Evolutionary conservation across 2,329 filamentous ascomycete genomes (phyloP), one percentile per base, ranked within the genome.

Genomic region (Trichothecium roseum): DNA sequence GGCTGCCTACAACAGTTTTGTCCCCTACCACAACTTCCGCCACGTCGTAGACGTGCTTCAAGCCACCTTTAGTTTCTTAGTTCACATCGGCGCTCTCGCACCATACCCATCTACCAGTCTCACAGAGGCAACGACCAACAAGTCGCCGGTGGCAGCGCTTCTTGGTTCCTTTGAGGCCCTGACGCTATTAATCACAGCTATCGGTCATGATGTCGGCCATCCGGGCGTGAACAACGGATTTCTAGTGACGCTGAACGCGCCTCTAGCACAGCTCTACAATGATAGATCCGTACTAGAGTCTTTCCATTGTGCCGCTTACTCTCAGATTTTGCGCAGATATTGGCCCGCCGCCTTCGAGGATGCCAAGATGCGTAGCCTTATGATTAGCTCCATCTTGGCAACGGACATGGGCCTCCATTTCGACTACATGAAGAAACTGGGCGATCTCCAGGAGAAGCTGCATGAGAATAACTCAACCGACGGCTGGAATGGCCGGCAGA

Each of bases 211-310:
- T 54, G 91, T 96, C 28, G 91, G 91, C 16, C 91, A 98, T 54
- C 91, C 91, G 0, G 91, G 91, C 37, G 91, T 98, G 50, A 98
- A 96, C 63, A 98, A 98, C 54, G 87, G 89, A 20, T 98, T 98
- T 53, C 68, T 98, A 5, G 79, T 94, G 14, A 87, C 84, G 22
- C 72, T 95, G 22, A 94, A 95, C 53, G 84, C 91, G 14, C 89
- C 91, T 2, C 66, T 98, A 18, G 91, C 91, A 10, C 88, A 95
- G 56, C 68, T 96, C 12, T 98, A 96, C 64, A 96, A 96, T 52
- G 91, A 98, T 56, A 84, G 84, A 37, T 96, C 91, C 1, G 91
- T 98, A 13, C 70, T 98, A 27, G 91, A 98, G 59, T 93, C 89
- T 1, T 98, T 96, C 50, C 91, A 98, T 55, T 95, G 91, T 52